A percentile compares a stretch with the other conserved stretches of the same genome.
phyloP scores from a whole-genome alignment of 352 stramenopile species.

The Halophytophthora batemanensis region DNA sequence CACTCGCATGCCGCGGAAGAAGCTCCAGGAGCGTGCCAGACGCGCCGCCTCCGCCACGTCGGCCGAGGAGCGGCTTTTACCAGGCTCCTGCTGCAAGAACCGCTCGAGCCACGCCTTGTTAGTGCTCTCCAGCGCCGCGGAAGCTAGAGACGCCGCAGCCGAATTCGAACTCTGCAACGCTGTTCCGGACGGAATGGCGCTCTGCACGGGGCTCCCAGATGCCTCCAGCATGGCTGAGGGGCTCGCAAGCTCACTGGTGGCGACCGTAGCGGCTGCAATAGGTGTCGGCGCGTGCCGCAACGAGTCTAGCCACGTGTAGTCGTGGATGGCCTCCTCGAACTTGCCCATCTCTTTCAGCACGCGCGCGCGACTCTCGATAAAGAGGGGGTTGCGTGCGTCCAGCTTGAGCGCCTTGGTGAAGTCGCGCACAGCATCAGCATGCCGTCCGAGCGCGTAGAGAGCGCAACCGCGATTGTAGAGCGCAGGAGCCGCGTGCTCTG shows the following conservation, averaged over 20 bases:
- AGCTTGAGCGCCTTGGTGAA: constrained; percentile 65
- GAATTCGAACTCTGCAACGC: constrained; percentile 18
- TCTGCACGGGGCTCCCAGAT: not conserved
- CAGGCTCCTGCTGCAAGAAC: constrained; percentile 36
- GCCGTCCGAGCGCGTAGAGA: constrained; percentile 42
- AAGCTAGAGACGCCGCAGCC: constrained; percentile 22
- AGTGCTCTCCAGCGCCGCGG: constrained; percentile 31
- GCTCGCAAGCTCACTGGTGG: constrained; percentile 20
- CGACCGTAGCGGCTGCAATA: constrained; percentile 20
- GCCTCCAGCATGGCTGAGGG: constrained; percentile 13
- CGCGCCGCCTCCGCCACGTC: constrained; percentile 30
- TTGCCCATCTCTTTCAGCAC: constrained; percentile 57
- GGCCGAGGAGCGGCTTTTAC: constrained; percentile 14
- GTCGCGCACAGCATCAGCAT: constrained; percentile 46
- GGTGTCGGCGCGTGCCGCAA: constrained; percentile 25
- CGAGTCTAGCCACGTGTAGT: constrained; percentile 65
- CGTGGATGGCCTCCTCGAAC: constrained; percentile 68
- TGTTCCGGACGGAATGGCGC: no score
- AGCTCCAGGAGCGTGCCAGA: constrained; percentile 37
- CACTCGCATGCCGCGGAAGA: constrained; percentile 50
- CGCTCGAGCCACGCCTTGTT: constrained; percentile 35
- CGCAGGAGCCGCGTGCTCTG: constrained; percentile 27
- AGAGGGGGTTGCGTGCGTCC: constrained; percentile 60
- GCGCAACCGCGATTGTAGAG: constrained; percentile 69
- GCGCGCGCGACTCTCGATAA: constrained; percentile 58